phyloP scores from a whole-genome alignment of 352 stramenopile species.

The Pythium volutum region DNA sequence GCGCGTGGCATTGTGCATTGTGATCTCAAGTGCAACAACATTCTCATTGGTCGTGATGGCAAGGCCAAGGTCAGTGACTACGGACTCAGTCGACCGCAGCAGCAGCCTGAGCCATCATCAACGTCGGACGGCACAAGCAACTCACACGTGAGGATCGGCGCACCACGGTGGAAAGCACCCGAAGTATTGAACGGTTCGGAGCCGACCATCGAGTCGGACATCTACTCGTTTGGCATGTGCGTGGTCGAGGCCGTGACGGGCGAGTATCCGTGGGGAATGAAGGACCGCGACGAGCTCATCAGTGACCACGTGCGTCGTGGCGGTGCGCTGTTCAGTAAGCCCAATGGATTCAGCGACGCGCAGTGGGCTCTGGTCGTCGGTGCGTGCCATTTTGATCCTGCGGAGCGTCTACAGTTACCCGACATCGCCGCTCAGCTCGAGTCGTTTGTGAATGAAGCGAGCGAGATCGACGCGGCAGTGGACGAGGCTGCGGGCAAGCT shows the following conservation, averaged over 20 bases:
- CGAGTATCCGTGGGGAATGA: neutral
- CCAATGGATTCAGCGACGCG: neutral
- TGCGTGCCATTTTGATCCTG: neutral
- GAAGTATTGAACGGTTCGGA: slow-evolving; percentile 6
- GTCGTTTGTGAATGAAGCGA: no score
- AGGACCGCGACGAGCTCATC: neutral
- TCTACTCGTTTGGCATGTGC: slow-evolving; percentile 33
- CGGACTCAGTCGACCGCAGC: slow-evolving; percentile 16
- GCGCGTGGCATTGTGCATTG: slow-evolving; percentile 32
- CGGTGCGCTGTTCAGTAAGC: neutral
- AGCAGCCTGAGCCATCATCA: no score
- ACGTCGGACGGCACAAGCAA: no score
- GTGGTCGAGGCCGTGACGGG: slow-evolving; percentile 28
- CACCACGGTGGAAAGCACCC: no score
- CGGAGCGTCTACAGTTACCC: neutral
- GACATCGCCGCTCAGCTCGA: neutral
- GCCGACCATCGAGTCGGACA: slow-evolving; percentile 19
- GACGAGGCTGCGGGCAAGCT: no score
- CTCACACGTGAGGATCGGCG: neutral
- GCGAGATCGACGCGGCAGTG: no score
- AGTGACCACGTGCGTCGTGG: neutral
- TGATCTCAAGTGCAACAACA: slow-evolving; percentile 25
- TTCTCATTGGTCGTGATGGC: slow-evolving; percentile 28
- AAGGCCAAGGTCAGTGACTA: slow-evolving; percentile 27
- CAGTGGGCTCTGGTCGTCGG: slow-evolving; percentile 1